Conservation (phyloP, 192 early-diverging fungal genomes). For the Jimgerdemannia flammicorona region DNA sequence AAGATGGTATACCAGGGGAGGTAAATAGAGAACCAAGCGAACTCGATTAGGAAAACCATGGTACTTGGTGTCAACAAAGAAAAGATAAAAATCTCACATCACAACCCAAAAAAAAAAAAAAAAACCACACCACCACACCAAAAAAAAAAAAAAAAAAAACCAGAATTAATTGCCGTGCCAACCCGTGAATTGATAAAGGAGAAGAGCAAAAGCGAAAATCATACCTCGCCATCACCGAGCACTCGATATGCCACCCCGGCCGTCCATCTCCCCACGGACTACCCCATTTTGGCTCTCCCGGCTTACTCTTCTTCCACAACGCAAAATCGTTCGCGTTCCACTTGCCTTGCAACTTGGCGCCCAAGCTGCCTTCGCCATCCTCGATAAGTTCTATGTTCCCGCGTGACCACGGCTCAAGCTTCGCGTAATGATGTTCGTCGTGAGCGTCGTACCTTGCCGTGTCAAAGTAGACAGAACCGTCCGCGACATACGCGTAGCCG, state of each 20-base stretch:
- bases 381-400: constrained; percentile 74
- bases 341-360: constrained; percentile 62
- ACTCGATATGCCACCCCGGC: constrained; percentile 99
- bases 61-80: neutral
- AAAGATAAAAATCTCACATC: too few relatives aligned
- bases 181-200: too few relatives aligned
- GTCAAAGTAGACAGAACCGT: constrained; percentile 96
- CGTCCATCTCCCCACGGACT: constrained; percentile 93
- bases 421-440: constrained; percentile 88
- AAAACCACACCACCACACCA: neutral
- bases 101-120: neutral
- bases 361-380: constrained; percentile 90
- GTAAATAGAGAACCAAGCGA: neutral
- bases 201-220: neutral
- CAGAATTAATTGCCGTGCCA: neutral
- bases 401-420: constrained; percentile 88
- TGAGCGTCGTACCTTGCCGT: constrained; percentile 76
- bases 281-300: constrained; percentile 91
- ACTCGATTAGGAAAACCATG: neutral
- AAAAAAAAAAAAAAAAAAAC: neutral
- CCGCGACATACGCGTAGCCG: constrained; percentile 89
- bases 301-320: constrained; percentile 92
- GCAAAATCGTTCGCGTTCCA: constrained; percentile 83
- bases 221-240: constrained; percentile 90
- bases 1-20: neutral